These are phyloP conservation scores for Castanea sativa DNA, from an alignment of 306 rosid genomes.

Conservation along the genomic window DNA sequence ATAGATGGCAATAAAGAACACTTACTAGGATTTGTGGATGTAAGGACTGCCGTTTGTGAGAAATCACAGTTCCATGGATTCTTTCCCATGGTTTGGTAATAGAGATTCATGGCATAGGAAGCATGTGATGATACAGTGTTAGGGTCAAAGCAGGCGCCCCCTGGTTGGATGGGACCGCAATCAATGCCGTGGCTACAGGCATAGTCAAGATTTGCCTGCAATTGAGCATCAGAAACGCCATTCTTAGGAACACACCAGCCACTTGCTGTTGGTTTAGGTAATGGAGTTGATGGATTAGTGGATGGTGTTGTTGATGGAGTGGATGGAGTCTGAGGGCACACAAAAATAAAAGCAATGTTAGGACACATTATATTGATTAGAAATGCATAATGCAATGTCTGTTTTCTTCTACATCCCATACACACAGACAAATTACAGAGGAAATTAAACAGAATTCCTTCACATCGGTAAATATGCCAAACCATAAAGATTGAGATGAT, in stretches of 20 bases:
- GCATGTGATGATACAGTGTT: constrained; percentile 68
- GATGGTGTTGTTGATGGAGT: constrained; percentile 18
- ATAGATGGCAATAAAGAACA: constrained; percentile 4
- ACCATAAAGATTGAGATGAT: no score
- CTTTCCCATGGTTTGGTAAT: constrained; percentile 57
- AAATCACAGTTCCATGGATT: constrained; percentile 84
- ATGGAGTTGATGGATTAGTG: constrained; percentile 41
- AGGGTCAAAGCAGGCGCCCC: constrained; percentile 87
- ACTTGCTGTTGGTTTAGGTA: constrained; percentile 34
- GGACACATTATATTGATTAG: no score
- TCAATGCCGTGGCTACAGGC: constrained; percentile 61
- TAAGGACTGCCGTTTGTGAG: constrained; percentile 72
- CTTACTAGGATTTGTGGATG: constrained; percentile 88
- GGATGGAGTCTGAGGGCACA: constrained; percentile 29
- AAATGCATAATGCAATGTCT: no score
- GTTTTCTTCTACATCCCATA: no score
- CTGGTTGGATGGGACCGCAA: constrained; percentile 66
- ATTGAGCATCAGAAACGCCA: constrained; percentile 53
- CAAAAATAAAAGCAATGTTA: background rate
- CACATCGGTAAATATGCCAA: no score
- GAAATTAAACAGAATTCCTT: no score
- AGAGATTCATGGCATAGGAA: constrained; percentile 89
- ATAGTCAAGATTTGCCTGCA: constrained; percentile 75
- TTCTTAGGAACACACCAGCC: constrained; percentile 80
- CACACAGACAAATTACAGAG: no score